Evolutionary conservation across 2,329 filamentous ascomycete species (phyloP).

Genomic region (Phyllosticta paracitricarpa): DNA sequence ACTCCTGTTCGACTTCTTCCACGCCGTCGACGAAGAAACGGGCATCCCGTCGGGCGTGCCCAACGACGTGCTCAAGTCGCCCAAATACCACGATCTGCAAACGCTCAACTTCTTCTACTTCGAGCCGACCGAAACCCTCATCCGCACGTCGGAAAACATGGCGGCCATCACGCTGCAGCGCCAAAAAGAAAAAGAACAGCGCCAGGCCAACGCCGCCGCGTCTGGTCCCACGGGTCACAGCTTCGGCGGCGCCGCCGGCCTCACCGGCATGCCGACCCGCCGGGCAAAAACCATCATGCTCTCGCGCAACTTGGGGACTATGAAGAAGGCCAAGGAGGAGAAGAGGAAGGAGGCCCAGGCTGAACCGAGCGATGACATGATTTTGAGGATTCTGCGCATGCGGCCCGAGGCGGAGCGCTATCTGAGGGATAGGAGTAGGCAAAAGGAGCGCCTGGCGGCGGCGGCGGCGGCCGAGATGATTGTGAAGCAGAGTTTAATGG

Average conservation of each 20-base stretch:
- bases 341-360: constrained; percentile 92
- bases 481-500: constrained; percentile 71
- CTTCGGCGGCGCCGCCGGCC: constrained; percentile 39
- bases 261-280: constrained; percentile 52
- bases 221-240: constrained; percentile 40
- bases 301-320: constrained; percentile 86
- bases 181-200: constrained; percentile 51
- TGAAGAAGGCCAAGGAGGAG: constrained; percentile 92
- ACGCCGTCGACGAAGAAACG: constrained; percentile 75
- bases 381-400: constrained; percentile 89
- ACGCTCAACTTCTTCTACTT: constrained; percentile 99
- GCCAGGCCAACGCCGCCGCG: constrained; percentile 52
- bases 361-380: constrained; percentile 97
- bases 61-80: constrained; percentile 83
- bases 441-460: constrained; percentile 87
- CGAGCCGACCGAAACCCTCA: constrained; percentile 79
- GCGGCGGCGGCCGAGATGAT: constrained; percentile 88
- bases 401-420: constrained; percentile 80
- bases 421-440: constrained; percentile 78
- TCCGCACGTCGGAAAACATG: constrained; percentile 94
- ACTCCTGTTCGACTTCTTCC: constrained; percentile 87
- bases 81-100: constrained; percentile 96
- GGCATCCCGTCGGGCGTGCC: constrained; percentile 82
- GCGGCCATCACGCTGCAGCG: constrained; percentile 73
- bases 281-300: constrained; percentile 66